These are phyloP conservation scores for Macrophomina phaseolina DNA, from an alignment of 2,329 filamentous ascomycete species.

Conservation along the genomic window DNA sequence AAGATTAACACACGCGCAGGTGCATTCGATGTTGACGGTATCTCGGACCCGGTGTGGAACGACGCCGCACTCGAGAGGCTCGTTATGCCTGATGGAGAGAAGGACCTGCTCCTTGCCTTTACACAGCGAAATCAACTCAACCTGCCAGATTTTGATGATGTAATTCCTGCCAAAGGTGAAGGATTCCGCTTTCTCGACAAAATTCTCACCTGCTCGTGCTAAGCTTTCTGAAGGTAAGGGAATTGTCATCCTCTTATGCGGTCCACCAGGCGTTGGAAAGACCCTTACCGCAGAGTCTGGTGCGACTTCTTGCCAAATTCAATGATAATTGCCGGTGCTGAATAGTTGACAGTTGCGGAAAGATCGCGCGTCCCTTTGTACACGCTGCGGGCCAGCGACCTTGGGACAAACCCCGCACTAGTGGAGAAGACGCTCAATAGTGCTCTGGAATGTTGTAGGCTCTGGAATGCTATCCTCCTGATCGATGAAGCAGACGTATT, in stretches of 20 bases:
- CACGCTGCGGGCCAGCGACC: constrained; percentile 24
- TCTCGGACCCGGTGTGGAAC: constrained; percentile 40
- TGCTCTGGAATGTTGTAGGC: constrained; percentile 54
- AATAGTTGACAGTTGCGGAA: not conserved
- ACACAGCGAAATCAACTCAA: constrained; percentile 34
- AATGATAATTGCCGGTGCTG: constrained; percentile 44
- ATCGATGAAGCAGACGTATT: constrained; percentile 57
- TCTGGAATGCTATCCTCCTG: constrained; percentile 59
- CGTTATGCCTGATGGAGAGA: constrained; percentile 38
- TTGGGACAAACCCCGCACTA: constrained; percentile 44
- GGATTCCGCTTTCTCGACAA: no score
- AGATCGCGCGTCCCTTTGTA: not conserved
- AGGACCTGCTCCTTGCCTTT: constrained; percentile 41
- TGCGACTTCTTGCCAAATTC: constrained; percentile 57
- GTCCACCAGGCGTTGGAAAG: constrained; percentile 61
- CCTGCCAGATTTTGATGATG: constrained; percentile 51
- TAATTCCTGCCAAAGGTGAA: no score
- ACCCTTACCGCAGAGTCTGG: constrained; percentile 53
- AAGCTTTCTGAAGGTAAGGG: constrained; percentile 36
- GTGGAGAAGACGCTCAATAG: constrained; percentile 54
- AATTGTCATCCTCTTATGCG: constrained; percentile 57
- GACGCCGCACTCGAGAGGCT: constrained; percentile 37
- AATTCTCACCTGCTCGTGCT: not conserved
- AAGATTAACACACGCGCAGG: not conserved
- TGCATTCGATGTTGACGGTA: constrained; percentile 28